Evolutionary conservation across 768 basidiomycete species (phyloP), one percentile per base, ranked within the genome.

Genomic region (Kwoniella pini): DNA sequence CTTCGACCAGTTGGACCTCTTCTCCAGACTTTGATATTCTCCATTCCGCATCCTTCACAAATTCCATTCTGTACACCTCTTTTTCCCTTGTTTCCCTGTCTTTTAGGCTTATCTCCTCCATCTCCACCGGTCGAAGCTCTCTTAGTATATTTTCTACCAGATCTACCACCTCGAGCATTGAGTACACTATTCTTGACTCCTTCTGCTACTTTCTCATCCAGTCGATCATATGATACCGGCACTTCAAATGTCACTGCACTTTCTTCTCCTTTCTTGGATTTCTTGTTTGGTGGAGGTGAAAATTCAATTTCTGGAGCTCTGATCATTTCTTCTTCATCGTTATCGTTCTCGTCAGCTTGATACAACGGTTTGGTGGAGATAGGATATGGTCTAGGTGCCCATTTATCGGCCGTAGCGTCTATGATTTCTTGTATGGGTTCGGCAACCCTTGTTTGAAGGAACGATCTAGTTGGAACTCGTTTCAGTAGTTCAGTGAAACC

Each of bases 131-230:
- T 33, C 12, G 22, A 38, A 15, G 40, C 15, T 27, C 24, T 28
- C 38, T 38, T 27, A 6, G 19, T 31, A 9, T 13, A 40, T 19
- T 28, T 60, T 11, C 55, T 30, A 19, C 54, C 33, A 22, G 22
- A 19, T 44, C 30, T 63, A 3, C 62, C 64, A 39, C 61, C 65
- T 56, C 55, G 11, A 49, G 48, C 36, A 56, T 52, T 50, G 28
- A 56, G 44, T 60, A 51, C 27, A 54, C 53, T n/a, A 54, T 38
- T 51, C 59, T 52, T 61, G 1, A 63, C 63, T 2, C 68, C 66
- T 51, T 65, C 46, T 40, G 67, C 73, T 0, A 75, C 70, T 36
- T 52, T 30, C 55, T 75, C 70, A 56, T 75, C 73, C 13, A 75
- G 55, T 30, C 54, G 38, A 27, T 75, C 73, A 4, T 72, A 60